Evolutionary conservation across 768 basidiomycete genomes (phyloP).

Genomic region (Glaciozyma martinii): DNA sequence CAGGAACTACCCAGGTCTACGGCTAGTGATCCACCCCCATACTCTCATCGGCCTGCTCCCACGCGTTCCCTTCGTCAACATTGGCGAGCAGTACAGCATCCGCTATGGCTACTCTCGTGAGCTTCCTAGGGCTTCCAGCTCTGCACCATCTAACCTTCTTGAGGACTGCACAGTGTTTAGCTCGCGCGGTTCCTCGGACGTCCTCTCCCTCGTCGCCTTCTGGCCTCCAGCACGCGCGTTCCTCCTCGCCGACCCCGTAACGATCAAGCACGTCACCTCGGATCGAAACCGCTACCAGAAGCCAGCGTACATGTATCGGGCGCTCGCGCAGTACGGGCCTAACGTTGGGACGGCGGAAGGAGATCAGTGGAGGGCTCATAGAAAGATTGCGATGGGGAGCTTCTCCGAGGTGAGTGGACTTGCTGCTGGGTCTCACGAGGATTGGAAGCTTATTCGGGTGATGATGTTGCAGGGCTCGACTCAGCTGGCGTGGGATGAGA

Average conservation of each 20-base stretch:
- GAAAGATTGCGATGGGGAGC: not conserved
- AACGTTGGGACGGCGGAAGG: not conserved
- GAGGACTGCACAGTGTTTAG: not conserved
- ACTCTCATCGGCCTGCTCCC: not conserved
- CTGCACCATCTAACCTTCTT: not conserved
- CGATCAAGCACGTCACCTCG: not conserved
- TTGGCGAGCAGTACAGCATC: not conserved
- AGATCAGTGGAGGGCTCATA: not conserved
- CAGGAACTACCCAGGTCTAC: not conserved
- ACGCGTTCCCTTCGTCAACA: not conserved
- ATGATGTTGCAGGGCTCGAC: not conserved
- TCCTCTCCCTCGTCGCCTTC: not conserved
- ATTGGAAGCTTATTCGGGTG: not conserved
- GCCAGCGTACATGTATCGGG: not conserved
- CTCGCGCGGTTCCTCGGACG: not conserved
- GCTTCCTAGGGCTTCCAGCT: no score
- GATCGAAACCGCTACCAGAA: not conserved
- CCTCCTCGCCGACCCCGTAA: not conserved
- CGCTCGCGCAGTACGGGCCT: not conserved
- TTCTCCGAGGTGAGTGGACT: slow-evolving; percentile 1
- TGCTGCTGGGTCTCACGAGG: not conserved
- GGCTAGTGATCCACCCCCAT: not conserved
- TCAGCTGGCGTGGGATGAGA: not conserved
- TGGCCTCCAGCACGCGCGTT: not conserved
- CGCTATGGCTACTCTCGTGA: not conserved